These are phyloP conservation scores for Sechiopsis laciniata DNA, from an alignment of 306 rosid species.

Conservation along the genomic window DNA sequence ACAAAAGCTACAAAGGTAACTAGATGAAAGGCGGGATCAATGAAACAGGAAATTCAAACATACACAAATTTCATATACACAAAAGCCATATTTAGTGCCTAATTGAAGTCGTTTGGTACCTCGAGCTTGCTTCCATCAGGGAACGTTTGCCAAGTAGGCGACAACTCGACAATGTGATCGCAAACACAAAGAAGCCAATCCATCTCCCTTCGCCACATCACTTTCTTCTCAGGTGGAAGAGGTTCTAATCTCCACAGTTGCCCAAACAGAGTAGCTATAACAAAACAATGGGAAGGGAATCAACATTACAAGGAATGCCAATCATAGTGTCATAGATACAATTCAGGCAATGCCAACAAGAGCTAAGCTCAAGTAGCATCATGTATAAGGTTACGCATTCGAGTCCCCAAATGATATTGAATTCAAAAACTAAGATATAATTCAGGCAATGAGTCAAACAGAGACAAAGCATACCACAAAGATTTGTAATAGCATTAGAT, in stretches of 20 bases:
- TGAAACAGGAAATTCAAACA: not conserved
- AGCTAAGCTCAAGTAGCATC: too few species aligned
- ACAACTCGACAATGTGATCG: conserved; percentile 25
- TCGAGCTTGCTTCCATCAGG: conserved; percentile 28
- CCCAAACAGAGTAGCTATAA: conserved; percentile 25
- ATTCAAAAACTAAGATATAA: not conserved
- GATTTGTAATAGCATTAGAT: conserved; percentile 29
- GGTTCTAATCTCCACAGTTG: conserved; percentile 30
- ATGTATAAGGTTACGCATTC: too few species aligned
- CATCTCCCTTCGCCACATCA: conserved; percentile 28
- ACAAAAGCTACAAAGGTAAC: not conserved
- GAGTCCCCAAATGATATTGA: too few species aligned
- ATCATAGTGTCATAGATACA: not conserved
- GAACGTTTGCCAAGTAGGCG: conserved; percentile 27
- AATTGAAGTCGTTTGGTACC: not conserved
- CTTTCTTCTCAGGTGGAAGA: conserved; percentile 21
- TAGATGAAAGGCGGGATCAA: not conserved
- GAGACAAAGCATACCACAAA: conserved; percentile 22
- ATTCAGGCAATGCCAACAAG: not conserved
- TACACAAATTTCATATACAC: not conserved
- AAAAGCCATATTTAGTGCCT: not conserved
- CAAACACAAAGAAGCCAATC: conserved; percentile 30
- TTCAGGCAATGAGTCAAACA: not conserved
- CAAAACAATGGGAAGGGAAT: not conserved
- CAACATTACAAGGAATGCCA: not conserved